Percentiles rank a stretch among this genome's conserved stretches.
These are phyloP conservation scores for Aspergillus unguis DNA, from an alignment of 2,329 filamentous ascomycete genomes.

Conservation along the genomic window DNA sequence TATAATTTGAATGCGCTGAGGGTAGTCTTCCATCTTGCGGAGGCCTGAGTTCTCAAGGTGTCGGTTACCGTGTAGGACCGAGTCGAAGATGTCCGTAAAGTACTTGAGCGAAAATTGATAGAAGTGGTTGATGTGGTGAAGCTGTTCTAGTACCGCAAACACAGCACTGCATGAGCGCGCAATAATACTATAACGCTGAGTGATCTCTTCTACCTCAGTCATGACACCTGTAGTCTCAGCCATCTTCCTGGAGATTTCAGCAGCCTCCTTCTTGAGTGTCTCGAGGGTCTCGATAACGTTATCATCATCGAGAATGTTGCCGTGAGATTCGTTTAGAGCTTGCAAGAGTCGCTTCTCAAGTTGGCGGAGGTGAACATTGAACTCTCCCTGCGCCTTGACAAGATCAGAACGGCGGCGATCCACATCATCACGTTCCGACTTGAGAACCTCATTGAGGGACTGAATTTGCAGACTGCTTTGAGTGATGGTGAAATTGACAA, in stretches of 20 bases:
- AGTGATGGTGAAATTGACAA: slow-evolving; percentile 99
- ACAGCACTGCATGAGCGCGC: slow-evolving; percentile 94
- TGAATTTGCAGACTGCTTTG: slow-evolving; percentile 98
- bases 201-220: slow-evolving; percentile 95
- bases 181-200: slow-evolving; percentile 88
- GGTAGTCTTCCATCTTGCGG: slow-evolving; percentile 65
- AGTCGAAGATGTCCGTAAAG: slow-evolving; percentile 96
- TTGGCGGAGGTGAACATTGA: slow-evolving; percentile 95
- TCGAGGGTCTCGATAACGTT: slow-evolving; percentile 97
- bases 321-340: slow-evolving; percentile 93
- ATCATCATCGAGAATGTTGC: slow-evolving; percentile 97
- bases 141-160: slow-evolving; percentile 92
- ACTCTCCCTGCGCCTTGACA: slow-evolving; percentile 98
- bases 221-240: slow-evolving; percentile 95
- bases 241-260: slow-evolving; percentile 94
- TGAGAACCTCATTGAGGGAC: slow-evolving; percentile 94
- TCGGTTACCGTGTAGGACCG: slow-evolving; percentile 78
- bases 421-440: slow-evolving; percentile 94
- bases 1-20: slow-evolving; percentile 80
- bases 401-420: slow-evolving; percentile 95
- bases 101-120: slow-evolving; percentile 99
- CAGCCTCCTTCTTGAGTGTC: slow-evolving; percentile 95
- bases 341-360: slow-evolving; percentile 91
- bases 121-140: slow-evolving; percentile 98
- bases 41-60: slow-evolving; percentile 50